Evolutionary conservation across 768 basidiomycete genomes (phyloP).

Genomic region (Leccinum incarnatum): DNA sequence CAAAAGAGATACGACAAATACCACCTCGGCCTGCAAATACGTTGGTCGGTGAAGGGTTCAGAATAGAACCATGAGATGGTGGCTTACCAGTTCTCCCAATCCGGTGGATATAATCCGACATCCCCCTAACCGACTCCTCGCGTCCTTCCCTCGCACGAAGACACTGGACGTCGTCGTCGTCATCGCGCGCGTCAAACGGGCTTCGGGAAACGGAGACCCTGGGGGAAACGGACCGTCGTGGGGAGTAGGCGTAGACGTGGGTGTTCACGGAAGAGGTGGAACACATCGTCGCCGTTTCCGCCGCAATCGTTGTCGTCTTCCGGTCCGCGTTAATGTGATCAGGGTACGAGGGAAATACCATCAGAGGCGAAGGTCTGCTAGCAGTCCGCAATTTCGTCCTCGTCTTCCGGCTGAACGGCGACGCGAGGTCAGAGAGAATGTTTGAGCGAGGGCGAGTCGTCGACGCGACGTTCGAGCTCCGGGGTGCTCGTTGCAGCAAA

Average conservation of each 20-base stretch:
- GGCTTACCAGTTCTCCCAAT: no score
- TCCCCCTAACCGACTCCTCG: background rate
- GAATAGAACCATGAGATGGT: no score
- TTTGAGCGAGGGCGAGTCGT: slow-evolving; percentile 10
- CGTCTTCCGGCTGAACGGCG: slow-evolving; percentile 15
- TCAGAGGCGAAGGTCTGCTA: slow-evolving; percentile 1
- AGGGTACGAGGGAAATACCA: slow-evolving; percentile 27
- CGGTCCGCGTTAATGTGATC: background rate
- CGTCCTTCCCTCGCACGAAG: background rate
- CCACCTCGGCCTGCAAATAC: no score
- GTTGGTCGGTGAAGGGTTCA: no score
- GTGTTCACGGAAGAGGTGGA: no score
- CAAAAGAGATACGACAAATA: background rate
- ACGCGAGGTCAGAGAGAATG: slow-evolving; percentile 19
- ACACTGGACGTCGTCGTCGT: background rate
- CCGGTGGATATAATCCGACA: no score
- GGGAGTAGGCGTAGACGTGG: background rate
- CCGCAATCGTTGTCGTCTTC: no score
- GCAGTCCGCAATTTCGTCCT: slow-evolving; percentile 1
- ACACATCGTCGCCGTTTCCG: no score
- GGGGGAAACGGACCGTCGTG: slow-evolving; percentile 3
- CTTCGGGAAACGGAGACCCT: slow-evolving; percentile 9
- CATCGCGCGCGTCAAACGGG: slow-evolving; percentile 1
- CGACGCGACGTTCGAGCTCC: background rate
- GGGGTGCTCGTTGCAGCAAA: background rate